Evolutionary conservation across 345 rosid genomes (phyloP).

Genomic region (sweet orange (Citrus sinensis)): DNA sequence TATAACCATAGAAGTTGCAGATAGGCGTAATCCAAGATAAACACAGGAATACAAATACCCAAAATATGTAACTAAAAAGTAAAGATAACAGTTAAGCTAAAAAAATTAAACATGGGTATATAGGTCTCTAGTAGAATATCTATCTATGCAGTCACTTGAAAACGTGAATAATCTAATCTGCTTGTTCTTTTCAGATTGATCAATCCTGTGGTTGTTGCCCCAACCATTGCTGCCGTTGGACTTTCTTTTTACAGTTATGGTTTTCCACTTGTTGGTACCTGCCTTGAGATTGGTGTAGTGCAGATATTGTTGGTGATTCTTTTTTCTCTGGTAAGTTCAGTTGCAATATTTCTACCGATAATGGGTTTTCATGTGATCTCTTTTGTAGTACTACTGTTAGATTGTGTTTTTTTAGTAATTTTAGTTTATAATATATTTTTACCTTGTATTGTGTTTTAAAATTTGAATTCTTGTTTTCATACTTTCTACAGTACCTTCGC

Average conservation of each 20-base stretch:
- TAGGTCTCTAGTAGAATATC: background rate
- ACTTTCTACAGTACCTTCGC: constrained; percentile 79
- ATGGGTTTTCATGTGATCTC: background rate
- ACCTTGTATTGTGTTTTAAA: background rate
- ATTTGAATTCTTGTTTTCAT: constrained; percentile 12
- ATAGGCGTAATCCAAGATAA: background rate
- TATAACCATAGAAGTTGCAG: background rate
- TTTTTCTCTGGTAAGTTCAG: constrained; percentile 85
- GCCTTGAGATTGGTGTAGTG: constrained; percentile 83
- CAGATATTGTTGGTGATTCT: constrained; percentile 80
- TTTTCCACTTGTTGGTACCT: constrained; percentile 84
- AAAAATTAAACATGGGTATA: background rate
- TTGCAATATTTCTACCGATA: background rate
- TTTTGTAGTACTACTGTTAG: background rate
- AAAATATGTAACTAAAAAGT: background rate
- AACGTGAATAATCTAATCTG: constrained; percentile 2
- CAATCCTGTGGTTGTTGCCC: constrained; percentile 98
- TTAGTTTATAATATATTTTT: background rate
- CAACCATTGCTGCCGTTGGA: constrained; percentile 98
- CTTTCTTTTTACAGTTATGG: constrained; percentile 94
- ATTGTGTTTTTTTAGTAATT: background rate
- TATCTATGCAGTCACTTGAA: background rate
- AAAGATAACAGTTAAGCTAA: background rate
- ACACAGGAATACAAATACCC: background rate
- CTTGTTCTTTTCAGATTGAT: constrained; percentile 55